A percentile compares a stretch with the other conserved stretches of the same genome.
Conservation (phyloP, 2,329 filamentous ascomycete species). For the Cladosporium sp. region DNA sequence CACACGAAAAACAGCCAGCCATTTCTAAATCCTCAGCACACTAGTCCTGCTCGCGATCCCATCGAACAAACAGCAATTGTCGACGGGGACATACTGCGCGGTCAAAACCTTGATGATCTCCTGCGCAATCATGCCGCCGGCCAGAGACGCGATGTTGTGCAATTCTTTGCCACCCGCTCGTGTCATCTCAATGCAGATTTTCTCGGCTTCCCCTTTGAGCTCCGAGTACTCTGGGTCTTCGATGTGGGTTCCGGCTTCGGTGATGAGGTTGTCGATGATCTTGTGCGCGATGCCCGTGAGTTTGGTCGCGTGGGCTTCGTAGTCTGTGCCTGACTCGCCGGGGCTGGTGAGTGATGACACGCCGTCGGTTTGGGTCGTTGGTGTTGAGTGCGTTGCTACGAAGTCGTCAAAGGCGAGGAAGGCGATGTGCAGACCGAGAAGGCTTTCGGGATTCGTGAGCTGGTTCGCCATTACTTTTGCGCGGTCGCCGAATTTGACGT, state of each 20-base stretch:
- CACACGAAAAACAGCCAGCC: too few species aligned
- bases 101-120: constrained; percentile 87
- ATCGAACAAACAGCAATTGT: constrained; percentile 61
- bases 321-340: constrained; percentile 30
- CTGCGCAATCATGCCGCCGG: constrained; percentile 91
- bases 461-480: constrained; percentile 44
- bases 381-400: constrained; percentile 33
- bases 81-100: constrained; percentile 61
- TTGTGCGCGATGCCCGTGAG: constrained; percentile 40
- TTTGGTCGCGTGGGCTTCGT: constrained; percentile 35
- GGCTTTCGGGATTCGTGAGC: constrained; percentile 40
- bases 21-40: constrained; percentile 23
- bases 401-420: constrained; percentile 49
- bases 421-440: constrained; percentile 46
- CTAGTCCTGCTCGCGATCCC: constrained; percentile 52
- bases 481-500: constrained; percentile 32
- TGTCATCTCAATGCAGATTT: constrained; percentile 46
- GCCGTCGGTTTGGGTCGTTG: constrained; percentile 24
- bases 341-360: constrained; percentile 33
- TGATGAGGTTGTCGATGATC: constrained; percentile 39
- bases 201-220: constrained; percentile 32
- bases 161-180: constrained; percentile 79
- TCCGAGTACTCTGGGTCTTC: constrained; percentile 39
- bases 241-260: constrained; percentile 35
- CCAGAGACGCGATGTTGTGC: constrained; percentile 84